Percentiles rank a stretch among this genome's conserved stretches.
phyloP scores from a whole-genome alignment of 1,284 basidiomycete species.

The Coniophora puteana region DNA sequence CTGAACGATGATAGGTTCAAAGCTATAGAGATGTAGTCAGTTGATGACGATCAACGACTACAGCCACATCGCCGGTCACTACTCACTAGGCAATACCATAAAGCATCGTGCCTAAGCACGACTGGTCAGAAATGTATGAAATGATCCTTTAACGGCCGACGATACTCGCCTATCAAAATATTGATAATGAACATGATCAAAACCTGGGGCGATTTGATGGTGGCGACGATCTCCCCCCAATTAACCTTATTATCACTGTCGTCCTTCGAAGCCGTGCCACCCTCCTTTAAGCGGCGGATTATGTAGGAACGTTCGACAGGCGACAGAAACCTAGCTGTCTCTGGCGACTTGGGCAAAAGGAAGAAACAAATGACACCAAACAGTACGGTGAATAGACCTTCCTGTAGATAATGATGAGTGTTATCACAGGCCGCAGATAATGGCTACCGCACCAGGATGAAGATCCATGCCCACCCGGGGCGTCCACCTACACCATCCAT shows the following conservation, averaged over 20 bases:
- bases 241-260: conserved; percentile 21
- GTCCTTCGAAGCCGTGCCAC: conserved; percentile 26
- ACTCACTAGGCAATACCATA: conserved; percentile 29
- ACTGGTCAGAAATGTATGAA: too few relatives aligned
- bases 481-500: conserved; percentile 46
- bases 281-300: conserved; percentile 16
- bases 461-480: conserved; percentile 64
- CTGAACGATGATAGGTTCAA: conserved; percentile 44
- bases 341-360: conserved; percentile 52
- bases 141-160: neutral
- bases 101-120: conserved; percentile 34
- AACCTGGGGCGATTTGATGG: conserved; percentile 32
- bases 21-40: too few relatives aligned
- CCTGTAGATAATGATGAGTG: conserved; percentile 23
- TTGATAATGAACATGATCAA: conserved; percentile 17
- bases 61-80: neutral
- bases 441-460: conserved; percentile 41
- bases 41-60: neutral
- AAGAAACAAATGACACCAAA: conserved; percentile 45
- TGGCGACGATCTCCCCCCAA: conserved; percentile 26
- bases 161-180: conserved; percentile 15
- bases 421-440: neutral
- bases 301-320: conserved; percentile 40
- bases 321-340: conserved; percentile 49
- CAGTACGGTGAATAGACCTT: conserved; percentile 62